Base-by-base conservation (phyloP, 345 rosid genomes). In the Draba incana region DNA sequence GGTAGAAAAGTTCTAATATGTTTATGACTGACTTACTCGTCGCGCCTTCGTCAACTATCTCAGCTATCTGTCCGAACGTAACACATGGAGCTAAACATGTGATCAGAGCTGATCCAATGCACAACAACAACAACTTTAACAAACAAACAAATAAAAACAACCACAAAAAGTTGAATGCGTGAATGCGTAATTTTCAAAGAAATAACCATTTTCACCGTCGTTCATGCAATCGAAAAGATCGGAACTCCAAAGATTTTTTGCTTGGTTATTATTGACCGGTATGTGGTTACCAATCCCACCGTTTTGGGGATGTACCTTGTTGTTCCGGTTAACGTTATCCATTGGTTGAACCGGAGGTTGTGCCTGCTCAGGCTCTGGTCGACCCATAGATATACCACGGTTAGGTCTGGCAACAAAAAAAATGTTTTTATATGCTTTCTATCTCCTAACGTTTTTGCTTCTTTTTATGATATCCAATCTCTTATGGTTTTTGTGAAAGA, bases 201-300 rank as follows among this genome's bases (percentile, higher is more conserved):
- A 20, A 68, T 57, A 14, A 89, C 96, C 87, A 57, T 85, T 89
- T 53, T 24, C 64, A 12, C 87, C 83, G 52, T 89, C 88, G 15
- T 89, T 84, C 88, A 86, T 79, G 82, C 86, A 86, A 52, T 81
- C 88, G 49, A 86, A 86, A 4, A 88, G 70, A 14, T 82, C 84
- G 10, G 81, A 81, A 51, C 16, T 79, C 95, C 95, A 88, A 24
- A 2, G 61, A 4, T 61, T 70, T 70, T 53, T 55, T 42, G 62
- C 23, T 52, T 43, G 67, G 68, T 30, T 30, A 59, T 30, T 30
- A 59, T 28, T 28, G 59, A 69, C 35, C 5, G 66, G 66, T 60
- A 20, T 41, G 49, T 16, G 42, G 33, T 38, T 5, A 35, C n/a
- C 28, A 20, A 0, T 11, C 35, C 28, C 45, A 57, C 30, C 44